A percentile compares a stretch with the other conserved stretches of the same genome.
phyloP scores from a whole-genome alignment of 495 filamentous ascomycete species.

The Penicillium samsonianum region DNA sequence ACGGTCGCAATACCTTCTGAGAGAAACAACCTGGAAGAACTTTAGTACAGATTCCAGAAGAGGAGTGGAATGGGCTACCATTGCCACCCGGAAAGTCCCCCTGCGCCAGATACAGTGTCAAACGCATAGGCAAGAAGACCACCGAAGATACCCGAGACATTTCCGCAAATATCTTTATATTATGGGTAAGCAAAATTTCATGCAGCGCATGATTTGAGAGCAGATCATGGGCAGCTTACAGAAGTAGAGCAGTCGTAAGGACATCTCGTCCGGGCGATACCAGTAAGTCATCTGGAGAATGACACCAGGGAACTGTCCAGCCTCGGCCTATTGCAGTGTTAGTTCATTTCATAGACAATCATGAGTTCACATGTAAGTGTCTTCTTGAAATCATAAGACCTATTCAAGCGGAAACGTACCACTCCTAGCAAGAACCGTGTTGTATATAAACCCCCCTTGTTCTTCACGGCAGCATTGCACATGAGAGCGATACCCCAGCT shows the following conservation, averaged over 20 bases:
- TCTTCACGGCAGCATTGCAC: constrained; percentile 38
- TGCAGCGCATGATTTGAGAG: not conserved
- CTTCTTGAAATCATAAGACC: not conserved
- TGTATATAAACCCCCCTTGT: constrained; percentile 31
- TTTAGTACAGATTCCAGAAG: not conserved
- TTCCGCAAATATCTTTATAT: constrained; percentile 37
- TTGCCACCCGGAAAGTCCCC: constrained; percentile 37
- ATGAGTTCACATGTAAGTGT: no score
- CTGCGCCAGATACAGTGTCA: constrained; percentile 33
- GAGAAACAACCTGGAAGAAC: constrained; percentile 30
- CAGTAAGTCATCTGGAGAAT: constrained; percentile 38
- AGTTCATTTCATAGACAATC: not conserved
- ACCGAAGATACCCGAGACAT: constrained; percentile 34
- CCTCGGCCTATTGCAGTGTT: constrained; percentile 24
- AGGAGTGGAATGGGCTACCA: constrained; percentile 21
- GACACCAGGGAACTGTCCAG: constrained; percentile 42
- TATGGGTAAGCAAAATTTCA: constrained; percentile 11
- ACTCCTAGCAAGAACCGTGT: constrained; percentile 38
- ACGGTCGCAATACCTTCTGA: constrained; percentile 42
- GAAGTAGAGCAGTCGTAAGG: constrained; percentile 21
- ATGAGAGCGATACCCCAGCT: constrained; percentile 39
- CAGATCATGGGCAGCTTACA: constrained; percentile 8
- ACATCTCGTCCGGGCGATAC: constrained; percentile 45
- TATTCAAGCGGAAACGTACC: constrained; percentile 13
- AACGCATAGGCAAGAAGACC: constrained; percentile 35